Evolutionary conservation across 257 asterid genomes (phyloP), one percentile per base, ranked within the genome.

Genomic region (Hygrophila difformis): DNA sequence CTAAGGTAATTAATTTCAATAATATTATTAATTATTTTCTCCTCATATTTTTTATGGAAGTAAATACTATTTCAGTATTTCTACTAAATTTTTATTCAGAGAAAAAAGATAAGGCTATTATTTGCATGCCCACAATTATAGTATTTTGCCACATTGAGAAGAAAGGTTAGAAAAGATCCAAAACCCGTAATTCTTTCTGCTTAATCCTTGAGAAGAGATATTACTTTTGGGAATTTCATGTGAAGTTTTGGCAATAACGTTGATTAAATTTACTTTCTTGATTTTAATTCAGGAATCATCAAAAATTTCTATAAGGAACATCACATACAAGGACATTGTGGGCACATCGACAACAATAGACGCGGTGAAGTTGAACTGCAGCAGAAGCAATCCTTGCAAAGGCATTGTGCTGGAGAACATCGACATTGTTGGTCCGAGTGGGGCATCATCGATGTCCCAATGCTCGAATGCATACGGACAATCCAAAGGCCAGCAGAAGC

Each of bases 281-380:
- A 24, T 33, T 42, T 46, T 47, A n/a, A n/a, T 46, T 7, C 55
- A 63, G 64, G 69, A 60, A 49, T 63, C 69, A 26, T 63, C 69
- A 12, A 56, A 56, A 49, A 63, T 56, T 35, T 33, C 28, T 55
- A 56, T 55, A 56, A 63, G 60, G 7, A 49, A 63, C 39, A 45
- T 63, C 0, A 44, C 49, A 12, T 63, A 49, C n/a, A 63, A 55
- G 45, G 50, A 63, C 53, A 53, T 59, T 33, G 21, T 42, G 54
- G 71, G 71, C 11, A 65, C 54, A 19, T 59, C 59, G 1, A 47
- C 62, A 12, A 53, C 44, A 11, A 53, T 12, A 20, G 71, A 47
- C 11, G 66, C 59, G 2, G 66, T 65, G 57, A 59, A 59, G 18
- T 44, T 65, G 1, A 34, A 34, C 12, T 65, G 66, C 22, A 65